A percentile compares a stretch with the other conserved stretches of the same genome.
phyloP scores from a whole-genome alignment of 177 flowering plant genomes.

The Tripterygium wilfordii region DNA sequence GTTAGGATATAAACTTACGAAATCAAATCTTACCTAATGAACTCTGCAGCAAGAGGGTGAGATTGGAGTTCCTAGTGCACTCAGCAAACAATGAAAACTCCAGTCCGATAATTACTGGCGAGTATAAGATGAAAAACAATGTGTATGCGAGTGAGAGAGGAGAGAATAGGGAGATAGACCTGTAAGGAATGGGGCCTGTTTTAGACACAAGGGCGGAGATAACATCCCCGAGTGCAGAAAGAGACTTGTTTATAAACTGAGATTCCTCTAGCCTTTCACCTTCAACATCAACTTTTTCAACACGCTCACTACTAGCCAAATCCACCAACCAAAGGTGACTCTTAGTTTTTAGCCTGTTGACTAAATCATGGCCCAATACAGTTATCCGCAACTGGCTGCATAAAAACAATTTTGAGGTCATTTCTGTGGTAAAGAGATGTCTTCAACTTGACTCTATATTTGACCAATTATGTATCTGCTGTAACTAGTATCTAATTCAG shows the following conservation, averaged over 20 bases:
- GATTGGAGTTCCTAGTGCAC: conserved; percentile 76
- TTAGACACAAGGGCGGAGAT: conserved; percentile 83
- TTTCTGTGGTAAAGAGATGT: too few species aligned
- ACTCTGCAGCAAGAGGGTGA: conserved; percentile 87
- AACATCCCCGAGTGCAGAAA: conserved; percentile 91
- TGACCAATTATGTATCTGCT: too few species aligned
- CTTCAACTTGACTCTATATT: too few species aligned
- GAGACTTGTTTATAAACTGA: conserved; percentile 80
- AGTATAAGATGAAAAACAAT: neutral
- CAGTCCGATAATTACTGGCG: neutral
- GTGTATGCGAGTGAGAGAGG: neutral
- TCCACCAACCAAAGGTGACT: conserved; percentile 92
- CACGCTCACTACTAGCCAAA: conserved; percentile 90
- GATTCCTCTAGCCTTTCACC: conserved; percentile 93
- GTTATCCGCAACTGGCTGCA: conserved; percentile 73
- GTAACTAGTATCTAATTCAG: too few species aligned
- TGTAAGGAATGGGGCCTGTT: conserved; percentile 78
- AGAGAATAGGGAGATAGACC: conserved; percentile 35
- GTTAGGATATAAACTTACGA: neutral
- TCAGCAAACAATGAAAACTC: neutral
- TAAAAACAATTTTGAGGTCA: neutral
- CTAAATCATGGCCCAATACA: conserved; percentile 56
- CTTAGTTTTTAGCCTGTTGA: conserved; percentile 62
- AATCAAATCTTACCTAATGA: conserved; percentile 58
- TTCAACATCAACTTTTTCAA: conserved; percentile 78